A percentile compares a stretch with the other conserved stretches of the same genome.
Evolutionary conservation across 2,329 filamentous ascomycete species (phyloP).

Genomic region (Conoideocrella luteorostrata): DNA sequence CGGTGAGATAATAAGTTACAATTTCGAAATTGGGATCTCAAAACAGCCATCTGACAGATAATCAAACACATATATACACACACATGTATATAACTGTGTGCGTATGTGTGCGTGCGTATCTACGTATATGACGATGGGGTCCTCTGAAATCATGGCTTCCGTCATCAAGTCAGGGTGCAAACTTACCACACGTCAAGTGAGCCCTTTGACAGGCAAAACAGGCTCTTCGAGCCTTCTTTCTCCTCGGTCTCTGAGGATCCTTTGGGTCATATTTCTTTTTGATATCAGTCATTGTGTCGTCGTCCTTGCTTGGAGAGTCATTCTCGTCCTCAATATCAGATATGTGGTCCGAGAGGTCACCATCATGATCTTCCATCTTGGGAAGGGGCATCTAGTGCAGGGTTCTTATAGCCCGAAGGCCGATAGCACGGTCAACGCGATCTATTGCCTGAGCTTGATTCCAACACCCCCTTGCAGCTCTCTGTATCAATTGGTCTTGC

Average conservation of each 20-base stretch:
- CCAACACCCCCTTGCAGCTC: slow-evolving; percentile 4
- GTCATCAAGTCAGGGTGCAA: no score
- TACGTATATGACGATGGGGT: no score
- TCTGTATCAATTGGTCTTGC: slow-evolving; percentile 4
- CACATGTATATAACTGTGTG: no score
- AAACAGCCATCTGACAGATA: no score
- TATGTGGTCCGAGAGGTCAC: slow-evolving; percentile 52
- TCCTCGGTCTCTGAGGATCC: slow-evolving; percentile 78
- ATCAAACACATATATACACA: no score
- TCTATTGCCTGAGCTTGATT: slow-evolving; percentile 1
- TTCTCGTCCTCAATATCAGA: slow-evolving; percentile 55
- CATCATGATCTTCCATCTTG: slow-evolving; percentile 45
- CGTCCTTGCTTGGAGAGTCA: slow-evolving; percentile 37
- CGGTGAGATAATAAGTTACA: background rate
- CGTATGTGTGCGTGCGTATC: no score
- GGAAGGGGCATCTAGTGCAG: slow-evolving; percentile 46
- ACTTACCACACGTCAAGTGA: slow-evolving; percentile 96
- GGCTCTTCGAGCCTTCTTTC: slow-evolving; percentile 92
- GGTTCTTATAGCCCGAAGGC: slow-evolving; percentile 37
- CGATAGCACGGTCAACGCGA: background rate
- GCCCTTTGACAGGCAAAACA: slow-evolving; percentile 97
- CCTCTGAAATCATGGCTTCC: no score
- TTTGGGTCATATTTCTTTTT: slow-evolving; percentile 76
- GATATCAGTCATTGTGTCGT: slow-evolving; percentile 45
- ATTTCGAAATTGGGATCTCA: background rate